Evolutionary conservation across 257 asterid genomes (phyloP), one percentile per base, ranked within the genome.

Genomic region (Handroanthus guayacan): DNA sequence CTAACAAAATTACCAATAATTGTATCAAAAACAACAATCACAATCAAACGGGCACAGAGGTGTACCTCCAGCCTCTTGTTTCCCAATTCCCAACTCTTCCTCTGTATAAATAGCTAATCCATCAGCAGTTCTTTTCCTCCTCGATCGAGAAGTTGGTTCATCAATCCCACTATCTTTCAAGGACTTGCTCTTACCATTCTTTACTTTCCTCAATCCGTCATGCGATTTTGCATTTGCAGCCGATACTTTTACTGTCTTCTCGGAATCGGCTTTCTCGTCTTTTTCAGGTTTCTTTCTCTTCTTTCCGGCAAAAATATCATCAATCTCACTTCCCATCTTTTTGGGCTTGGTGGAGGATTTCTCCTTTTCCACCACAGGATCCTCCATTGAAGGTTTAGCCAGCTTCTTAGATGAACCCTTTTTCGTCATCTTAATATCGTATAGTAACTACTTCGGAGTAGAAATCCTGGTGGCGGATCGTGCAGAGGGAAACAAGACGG

Each of bases 11-110:
- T 51, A 13, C 7, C 16, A 31, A 1, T 9, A 20, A 9, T 52
- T 36, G 12, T 9, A 77, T 87, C 89, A 93, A 78, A 93, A 91
- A 84, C 97, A 93, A 67, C 97, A 93, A 39, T 81, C 79, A 58
- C 98, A 93, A 74, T 91, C 93, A 81, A 93, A 93, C 1, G 97
- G 98, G 69, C 96, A 91, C 48, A 87, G 76, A 72, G 65, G 63
- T 54, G 93, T 88, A 77, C 91, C 95, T 78, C 98, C 97, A 39
- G 91, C 92, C 36, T 84, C 84, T 7, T 83, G 9, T 17, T 80
- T 89, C 61, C 89, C 88, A 44, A 91, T 16, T 13, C 97, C 91
- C 84, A 92, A 74, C 75, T 91, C 98, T 74, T 88, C 98, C 68
- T 88, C 97, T 0, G 92, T 84, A 78, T 85, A 93, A 55, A 93